phyloP scores from a whole-genome alignment of 257 asterid species.

The Nicotiana benthamiana region DNA sequence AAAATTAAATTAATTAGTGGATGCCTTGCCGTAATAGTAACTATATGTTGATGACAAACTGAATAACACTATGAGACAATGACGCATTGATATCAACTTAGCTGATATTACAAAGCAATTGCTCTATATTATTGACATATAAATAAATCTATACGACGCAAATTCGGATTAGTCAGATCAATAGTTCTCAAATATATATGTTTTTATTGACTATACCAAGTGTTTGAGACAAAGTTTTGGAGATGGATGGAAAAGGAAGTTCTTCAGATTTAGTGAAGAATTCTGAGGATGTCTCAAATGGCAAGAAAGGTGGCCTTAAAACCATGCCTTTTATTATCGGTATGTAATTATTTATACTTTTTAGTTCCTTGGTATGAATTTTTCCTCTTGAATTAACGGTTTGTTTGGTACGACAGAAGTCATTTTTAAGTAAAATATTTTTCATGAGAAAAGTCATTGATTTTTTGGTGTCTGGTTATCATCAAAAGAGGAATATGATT shows the following conservation, averaged over 20 bases:
- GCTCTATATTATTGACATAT: no score
- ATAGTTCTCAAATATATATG: no score
- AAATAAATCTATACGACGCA: no score
- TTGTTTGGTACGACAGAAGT: not conserved
- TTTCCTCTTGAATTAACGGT: not conserved
- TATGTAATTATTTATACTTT: slow-evolving; percentile 12
- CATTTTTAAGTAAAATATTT: not conserved
- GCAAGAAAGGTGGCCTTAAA: slow-evolving; percentile 44
- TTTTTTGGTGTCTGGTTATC: not conserved
- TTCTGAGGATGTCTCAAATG: not conserved
- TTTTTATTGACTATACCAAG: no score
- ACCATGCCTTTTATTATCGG: slow-evolving; percentile 78
- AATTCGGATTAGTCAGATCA: no score
- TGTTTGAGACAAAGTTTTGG: not conserved
- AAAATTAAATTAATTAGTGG: no score
- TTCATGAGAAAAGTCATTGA: not conserved
- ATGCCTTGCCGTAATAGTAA: no score
- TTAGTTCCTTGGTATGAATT: no score
- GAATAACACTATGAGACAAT: no score
- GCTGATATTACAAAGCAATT: no score
- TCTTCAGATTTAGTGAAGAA: slow-evolving; percentile 16
- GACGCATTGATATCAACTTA: no score
- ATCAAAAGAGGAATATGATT: not conserved
- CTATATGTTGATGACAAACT: no score
- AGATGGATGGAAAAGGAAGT: slow-evolving; percentile 27